These are phyloP conservation scores for Phialemoniopsis sp. DNA, from an alignment of 2,329 filamentous ascomycete species.

Conservation along the genomic window DNA sequence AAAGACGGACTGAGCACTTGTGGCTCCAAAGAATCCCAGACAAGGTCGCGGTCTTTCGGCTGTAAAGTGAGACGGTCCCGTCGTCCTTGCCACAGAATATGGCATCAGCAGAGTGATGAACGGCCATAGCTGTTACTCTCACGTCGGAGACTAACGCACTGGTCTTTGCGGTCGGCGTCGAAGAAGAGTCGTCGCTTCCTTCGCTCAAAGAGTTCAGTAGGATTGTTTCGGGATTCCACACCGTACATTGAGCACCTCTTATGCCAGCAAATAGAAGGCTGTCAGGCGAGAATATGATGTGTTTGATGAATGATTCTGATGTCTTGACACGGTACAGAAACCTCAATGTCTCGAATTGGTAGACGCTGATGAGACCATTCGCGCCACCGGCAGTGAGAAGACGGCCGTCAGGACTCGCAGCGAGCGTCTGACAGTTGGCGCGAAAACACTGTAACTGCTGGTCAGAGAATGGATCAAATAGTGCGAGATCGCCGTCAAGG, in stretches of 20 bases:
- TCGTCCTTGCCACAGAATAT: constrained; percentile 30
- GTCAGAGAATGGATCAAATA: constrained; percentile 22
- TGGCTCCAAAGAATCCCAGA: constrained; percentile 21
- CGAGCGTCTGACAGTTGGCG: constrained; percentile 21
- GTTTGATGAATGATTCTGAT: constrained; percentile 18
- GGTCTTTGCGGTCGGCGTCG: constrained; percentile 14
- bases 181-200: constrained; percentile 16
- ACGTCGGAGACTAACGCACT: constrained; percentile 14
- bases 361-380: constrained; percentile 19
- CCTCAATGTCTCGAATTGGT: constrained; percentile 19
- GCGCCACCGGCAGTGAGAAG: constrained; percentile 19
- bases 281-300: constrained; percentile 24
- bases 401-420: constrained; percentile 21
- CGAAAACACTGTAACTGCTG: constrained; percentile 16
- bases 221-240: constrained; percentile 27
- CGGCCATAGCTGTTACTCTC: constrained; percentile 21
- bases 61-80: constrained; percentile 25
- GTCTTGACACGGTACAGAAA: constrained; percentile 20
- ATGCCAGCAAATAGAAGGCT: constrained; percentile 26
- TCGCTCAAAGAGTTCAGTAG: constrained; percentile 18
- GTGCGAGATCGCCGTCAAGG: constrained; percentile 22
- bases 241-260: constrained; percentile 24
- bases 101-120: constrained; percentile 15
- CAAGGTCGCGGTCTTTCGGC: constrained; percentile 15
- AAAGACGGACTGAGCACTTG: constrained; percentile 18